These are phyloP conservation scores for Excoecaria agallocha DNA, from an alignment of 345 rosid genomes.

Conservation along the genomic window DNA sequence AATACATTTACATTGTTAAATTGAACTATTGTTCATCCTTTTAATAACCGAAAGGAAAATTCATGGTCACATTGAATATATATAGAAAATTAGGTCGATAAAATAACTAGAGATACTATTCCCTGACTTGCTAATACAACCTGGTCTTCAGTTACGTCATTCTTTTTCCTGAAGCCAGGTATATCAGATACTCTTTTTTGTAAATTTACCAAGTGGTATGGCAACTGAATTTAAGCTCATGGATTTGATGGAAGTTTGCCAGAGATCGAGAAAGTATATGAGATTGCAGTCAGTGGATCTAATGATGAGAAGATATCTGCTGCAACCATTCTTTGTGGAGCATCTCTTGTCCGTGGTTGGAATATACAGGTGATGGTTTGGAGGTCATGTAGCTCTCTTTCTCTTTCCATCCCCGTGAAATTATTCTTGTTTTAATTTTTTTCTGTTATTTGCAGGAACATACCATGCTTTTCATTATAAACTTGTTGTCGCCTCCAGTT, in stretches of 20 bases:
- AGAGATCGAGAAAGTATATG: conserved; percentile 90
- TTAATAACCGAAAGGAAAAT: not conserved
- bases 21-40: conserved; percentile 2
- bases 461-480: conserved; percentile 60
- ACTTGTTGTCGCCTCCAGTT: conserved; percentile 69
- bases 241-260: conserved; percentile 95
- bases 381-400: not conserved
- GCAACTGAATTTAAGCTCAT: conserved; percentile 79
- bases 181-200: conserved; percentile 39
- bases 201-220: conserved; percentile 42
- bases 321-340: conserved; percentile 92
- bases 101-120: conserved; percentile 11
- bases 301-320: conserved; percentile 90
- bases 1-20: not conserved
- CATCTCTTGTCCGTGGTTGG: conserved; percentile 95
- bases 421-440: conserved; percentile 16
- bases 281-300: conserved; percentile 78
- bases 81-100: not conserved
- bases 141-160: conserved; percentile 40
- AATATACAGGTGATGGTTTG: conserved; percentile 65
- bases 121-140: conserved; percentile 21
- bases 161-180: conserved; percentile 41
- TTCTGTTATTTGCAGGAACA: conserved; percentile 71
- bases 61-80: not conserved
- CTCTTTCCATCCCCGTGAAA: not conserved